phyloP scores from a whole-genome alignment of 495 filamentous ascomycete species.

The Cryomyces antarcticus region DNA sequence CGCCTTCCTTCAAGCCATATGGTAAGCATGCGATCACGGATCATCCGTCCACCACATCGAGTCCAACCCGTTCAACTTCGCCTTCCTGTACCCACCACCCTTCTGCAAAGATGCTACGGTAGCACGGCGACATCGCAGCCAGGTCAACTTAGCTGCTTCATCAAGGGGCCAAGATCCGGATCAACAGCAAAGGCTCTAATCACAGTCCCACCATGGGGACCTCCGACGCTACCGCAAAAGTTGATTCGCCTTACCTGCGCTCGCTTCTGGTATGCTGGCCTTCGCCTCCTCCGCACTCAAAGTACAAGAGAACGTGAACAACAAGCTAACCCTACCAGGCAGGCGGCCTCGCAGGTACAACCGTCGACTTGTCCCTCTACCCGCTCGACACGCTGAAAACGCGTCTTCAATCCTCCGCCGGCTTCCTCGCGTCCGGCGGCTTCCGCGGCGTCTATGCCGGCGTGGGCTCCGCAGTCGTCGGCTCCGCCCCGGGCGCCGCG shows the following conservation, averaged over 20 bases:
- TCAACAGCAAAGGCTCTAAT: too few relatives aligned
- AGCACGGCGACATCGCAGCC: too few relatives aligned
- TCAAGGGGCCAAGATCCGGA: too few relatives aligned
- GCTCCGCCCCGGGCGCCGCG: conserved; percentile 91
- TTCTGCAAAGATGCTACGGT: too few relatives aligned
- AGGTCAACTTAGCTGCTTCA: too few relatives aligned
- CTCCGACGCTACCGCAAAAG: conserved; percentile 9
- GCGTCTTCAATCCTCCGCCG: conserved; percentile 68
- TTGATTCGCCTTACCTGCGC: conserved; percentile 24
- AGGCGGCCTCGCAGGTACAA: conserved; percentile 22
- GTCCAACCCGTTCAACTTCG: too few relatives aligned
- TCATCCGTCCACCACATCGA: too few relatives aligned
- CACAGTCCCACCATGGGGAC: not conserved
- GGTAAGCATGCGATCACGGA: too few relatives aligned
- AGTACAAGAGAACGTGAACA: conserved; percentile 63
- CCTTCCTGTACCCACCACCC: too few relatives aligned
- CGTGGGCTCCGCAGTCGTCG: conserved; percentile 51
- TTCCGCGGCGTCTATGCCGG: conserved; percentile 56
- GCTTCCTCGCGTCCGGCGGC: conserved; percentile 58
- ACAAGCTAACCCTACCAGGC: conserved; percentile 19
- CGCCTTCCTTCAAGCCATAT: too few relatives aligned
- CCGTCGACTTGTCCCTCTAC: conserved; percentile 22
- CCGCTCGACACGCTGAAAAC: conserved; percentile 26
- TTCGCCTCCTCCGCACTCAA: conserved; percentile 25
- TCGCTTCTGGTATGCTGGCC: conserved; percentile 22